Conservation (phyloP, 2,329 filamentous ascomycete genomes). For the Phoma sp. region DNA sequence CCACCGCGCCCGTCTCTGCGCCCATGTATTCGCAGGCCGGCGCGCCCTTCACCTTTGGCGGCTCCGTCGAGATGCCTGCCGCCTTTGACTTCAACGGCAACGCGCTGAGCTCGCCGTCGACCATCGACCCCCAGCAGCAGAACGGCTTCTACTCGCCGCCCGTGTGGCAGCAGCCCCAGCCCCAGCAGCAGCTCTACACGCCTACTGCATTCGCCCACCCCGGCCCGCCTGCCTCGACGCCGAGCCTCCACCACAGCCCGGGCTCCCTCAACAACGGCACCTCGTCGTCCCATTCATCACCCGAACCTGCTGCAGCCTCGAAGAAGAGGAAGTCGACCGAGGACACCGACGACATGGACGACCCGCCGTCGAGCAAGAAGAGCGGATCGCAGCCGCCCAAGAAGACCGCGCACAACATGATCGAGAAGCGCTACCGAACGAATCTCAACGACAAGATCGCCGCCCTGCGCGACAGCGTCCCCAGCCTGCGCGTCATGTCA, state of each 20-base stretch:
- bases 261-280: conserved; percentile 45
- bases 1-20: conserved; percentile 32
- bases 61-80: conserved; percentile 37
- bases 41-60: conserved; percentile 46
- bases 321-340: conserved; percentile 51
- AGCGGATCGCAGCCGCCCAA: conserved; percentile 68
- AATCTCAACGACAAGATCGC: conserved; percentile 98
- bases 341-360: conserved; percentile 67
- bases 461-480: conserved; percentile 88
- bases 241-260: conserved; percentile 49
- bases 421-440: conserved; percentile 94
- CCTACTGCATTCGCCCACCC: conserved; percentile 32
- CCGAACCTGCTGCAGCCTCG: conserved; percentile 55
- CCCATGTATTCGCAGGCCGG: conserved; percentile 33
- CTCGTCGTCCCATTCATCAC: conserved; percentile 66
- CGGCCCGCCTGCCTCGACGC: conserved; percentile 40
- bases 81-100: conserved; percentile 46
- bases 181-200: conserved; percentile 35
- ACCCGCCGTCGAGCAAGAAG: conserved; percentile 59
- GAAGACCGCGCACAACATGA: conserved; percentile 98
- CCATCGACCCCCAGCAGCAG: conserved; percentile 34
- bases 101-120: conserved; percentile 42
- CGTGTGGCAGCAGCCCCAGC: conserved; percentile 40
- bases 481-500: conserved; percentile 84
- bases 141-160: conserved; percentile 41